Evolutionary conservation across 805 yeast genomes (phyloP).

Genomic region (Ogataea nakhonphanomensis): DNA sequence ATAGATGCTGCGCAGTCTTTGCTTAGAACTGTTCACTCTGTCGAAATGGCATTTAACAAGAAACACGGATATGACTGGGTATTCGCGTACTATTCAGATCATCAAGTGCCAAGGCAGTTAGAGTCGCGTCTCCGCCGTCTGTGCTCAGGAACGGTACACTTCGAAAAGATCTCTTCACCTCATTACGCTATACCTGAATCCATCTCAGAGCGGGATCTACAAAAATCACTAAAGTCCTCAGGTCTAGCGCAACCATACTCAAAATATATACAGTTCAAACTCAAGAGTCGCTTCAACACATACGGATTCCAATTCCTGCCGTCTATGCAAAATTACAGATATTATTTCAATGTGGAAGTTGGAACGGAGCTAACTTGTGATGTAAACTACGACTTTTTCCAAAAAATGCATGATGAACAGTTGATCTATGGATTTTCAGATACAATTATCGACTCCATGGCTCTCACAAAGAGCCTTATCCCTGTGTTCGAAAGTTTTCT

Average conservation of each 20-base stretch:
- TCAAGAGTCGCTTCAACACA: slow-evolving; percentile 54
- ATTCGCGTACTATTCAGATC: slow-evolving; percentile 61
- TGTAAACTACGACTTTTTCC: slow-evolving; percentile 51
- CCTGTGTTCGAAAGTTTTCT: slow-evolving; percentile 41
- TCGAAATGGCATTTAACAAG: slow-evolving; percentile 80
- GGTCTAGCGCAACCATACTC: slow-evolving; percentile 27
- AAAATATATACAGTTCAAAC: slow-evolving; percentile 43
- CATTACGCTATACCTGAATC: slow-evolving; percentile 66
- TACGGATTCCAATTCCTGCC: slow-evolving; percentile 42
- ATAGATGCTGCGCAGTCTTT: slow-evolving; percentile 8
- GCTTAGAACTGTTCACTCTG: slow-evolving; percentile 38
- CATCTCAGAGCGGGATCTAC: slow-evolving; percentile 55
- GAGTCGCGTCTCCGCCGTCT: slow-evolving; percentile 54
- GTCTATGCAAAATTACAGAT: slow-evolving; percentile 42
- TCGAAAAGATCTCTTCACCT: slow-evolving; percentile 51
- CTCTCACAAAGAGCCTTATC: slow-evolving; percentile 36
- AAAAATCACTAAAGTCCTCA: slow-evolving; percentile 40
- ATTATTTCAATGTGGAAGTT: slow-evolving; percentile 59
- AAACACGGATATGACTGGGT: slow-evolving; percentile 86
- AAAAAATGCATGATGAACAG: slow-evolving; percentile 35
- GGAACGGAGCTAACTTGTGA: slow-evolving; percentile 53
- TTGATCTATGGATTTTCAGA: slow-evolving; percentile 44
- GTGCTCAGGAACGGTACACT: slow-evolving; percentile 67
- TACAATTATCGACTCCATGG: slow-evolving; percentile 26
- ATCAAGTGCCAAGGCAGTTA: slow-evolving; percentile 63